Conservation (phyloP, 2,329 filamentous ascomycete genomes). For the Cordyceps fumosorosea region DNA sequence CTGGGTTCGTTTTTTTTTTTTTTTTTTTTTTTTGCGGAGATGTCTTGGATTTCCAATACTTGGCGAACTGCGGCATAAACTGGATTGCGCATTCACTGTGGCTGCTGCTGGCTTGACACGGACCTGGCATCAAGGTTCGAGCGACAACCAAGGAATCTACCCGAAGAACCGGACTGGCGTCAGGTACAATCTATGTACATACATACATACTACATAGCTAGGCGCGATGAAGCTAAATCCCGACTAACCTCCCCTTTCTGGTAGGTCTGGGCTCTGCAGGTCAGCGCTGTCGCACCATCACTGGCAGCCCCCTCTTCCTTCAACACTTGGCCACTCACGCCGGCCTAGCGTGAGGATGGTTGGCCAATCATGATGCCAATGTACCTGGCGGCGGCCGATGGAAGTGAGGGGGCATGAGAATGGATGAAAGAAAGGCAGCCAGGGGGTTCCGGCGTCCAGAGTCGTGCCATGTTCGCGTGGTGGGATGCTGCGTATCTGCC, state of each 20-base stretch:
- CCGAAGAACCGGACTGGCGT: not conserved
- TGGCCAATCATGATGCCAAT: slow-evolving; percentile 1
- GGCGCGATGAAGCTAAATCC: not conserved
- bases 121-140: not conserved
- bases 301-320: not conserved
- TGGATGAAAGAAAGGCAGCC: not conserved
- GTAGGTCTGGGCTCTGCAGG: not conserved
- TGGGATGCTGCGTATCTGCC: not conserved
- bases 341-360: not conserved
- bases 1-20: not conserved
- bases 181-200: not conserved
- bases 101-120: not conserved
- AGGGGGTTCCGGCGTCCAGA: not conserved
- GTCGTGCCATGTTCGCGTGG: not conserved
- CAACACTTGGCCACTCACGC: not conserved
- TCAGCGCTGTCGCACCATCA: slow-evolving; percentile 7
- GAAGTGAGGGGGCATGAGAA: not conserved
- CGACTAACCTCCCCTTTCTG: not conserved
- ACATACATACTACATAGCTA: not conserved
- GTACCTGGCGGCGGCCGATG: not conserved
- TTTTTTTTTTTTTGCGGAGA: not conserved
- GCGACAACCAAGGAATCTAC: too few species aligned
- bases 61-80: not conserved
- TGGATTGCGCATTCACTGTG: not conserved
- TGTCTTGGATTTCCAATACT: too few species aligned